These are phyloP conservation scores for Celoporthe dispersa DNA, from an alignment of 2,329 filamentous ascomycete species.

Conservation along the genomic window DNA sequence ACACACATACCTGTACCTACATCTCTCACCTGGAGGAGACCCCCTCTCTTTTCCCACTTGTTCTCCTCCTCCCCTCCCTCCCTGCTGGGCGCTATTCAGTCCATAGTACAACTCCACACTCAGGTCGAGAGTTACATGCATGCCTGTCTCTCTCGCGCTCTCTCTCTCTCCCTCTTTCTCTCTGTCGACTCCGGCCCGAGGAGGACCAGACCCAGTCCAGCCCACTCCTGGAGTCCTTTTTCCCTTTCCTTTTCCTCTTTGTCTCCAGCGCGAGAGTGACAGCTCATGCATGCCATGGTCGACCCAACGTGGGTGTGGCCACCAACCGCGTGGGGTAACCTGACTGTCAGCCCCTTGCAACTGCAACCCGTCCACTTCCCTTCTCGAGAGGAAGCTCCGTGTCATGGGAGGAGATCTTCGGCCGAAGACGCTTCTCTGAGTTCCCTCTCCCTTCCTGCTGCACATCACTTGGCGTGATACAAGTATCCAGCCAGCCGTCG, in stretches of 20 bases:
- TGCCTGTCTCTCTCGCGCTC: not conserved
- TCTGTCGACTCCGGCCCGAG: slow-evolving; percentile 1
- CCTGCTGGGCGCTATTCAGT: not conserved
- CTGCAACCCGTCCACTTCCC: slow-evolving; percentile 17
- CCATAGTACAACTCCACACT: not conserved
- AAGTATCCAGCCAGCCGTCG: slow-evolving; percentile 27
- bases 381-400: slow-evolving; percentile 24
- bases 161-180: not conserved
- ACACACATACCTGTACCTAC: too few species aligned
- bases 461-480: slow-evolving; percentile 20
- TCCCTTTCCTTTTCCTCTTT: too few species aligned
- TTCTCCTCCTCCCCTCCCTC: not conserved
- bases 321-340: slow-evolving; percentile 21
- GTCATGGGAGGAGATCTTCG: slow-evolving; percentile 16
- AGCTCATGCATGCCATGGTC: slow-evolving; percentile 22
- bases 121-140: not conserved
- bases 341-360: slow-evolving; percentile 23
- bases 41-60: not conserved
- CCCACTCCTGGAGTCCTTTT: not conserved
- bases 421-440: slow-evolving; percentile 22
- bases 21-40: slow-evolving; percentile 4
- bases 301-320: slow-evolving; percentile 21
- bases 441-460: not conserved
- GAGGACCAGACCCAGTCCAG: not conserved
- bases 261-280: slow-evolving; percentile 18